A percentile compares a stretch with the other conserved stretches of the same genome.
phyloP scores from a whole-genome alignment of 257 asterid species.

The Solanum chmielewskii region DNA sequence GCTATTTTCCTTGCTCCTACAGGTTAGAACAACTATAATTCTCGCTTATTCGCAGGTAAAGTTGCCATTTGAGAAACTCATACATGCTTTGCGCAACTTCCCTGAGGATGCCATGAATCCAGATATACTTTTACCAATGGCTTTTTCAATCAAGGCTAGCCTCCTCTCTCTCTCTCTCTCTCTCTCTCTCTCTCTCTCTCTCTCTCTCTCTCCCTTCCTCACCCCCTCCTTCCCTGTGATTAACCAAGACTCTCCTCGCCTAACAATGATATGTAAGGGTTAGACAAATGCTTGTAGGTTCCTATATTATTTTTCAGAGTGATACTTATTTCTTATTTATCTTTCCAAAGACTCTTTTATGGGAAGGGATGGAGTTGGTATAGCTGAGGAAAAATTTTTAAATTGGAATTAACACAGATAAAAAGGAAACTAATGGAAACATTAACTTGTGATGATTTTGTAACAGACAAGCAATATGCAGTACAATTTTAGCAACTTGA shows the following conservation, averaged over 20 bases:
- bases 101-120: conserved; percentile 97
- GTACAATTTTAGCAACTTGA: not conserved
- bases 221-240: not conserved
- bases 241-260: not conserved
- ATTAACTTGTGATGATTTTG: not conserved
- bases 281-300: not conserved
- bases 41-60: conserved; percentile 40
- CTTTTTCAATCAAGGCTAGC: conserved; percentile 73
- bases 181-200: not conserved
- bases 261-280: not conserved
- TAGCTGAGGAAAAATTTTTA: not conserved
- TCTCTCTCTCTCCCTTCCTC: not conserved
- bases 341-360: not conserved
- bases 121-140: conserved; percentile 75
- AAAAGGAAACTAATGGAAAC: not conserved
- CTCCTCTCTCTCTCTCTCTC: not conserved
- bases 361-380: not conserved
- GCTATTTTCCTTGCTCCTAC: not conserved
- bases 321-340: not conserved
- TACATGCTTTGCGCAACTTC: conserved; percentile 78
- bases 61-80: conserved; percentile 88
- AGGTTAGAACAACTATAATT: not conserved
- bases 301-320: not conserved
- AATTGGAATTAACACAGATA: not conserved
- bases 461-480: not conserved